Base-by-base conservation (phyloP, 257 asterid genomes). In the Henckelia pumila region DNA sequence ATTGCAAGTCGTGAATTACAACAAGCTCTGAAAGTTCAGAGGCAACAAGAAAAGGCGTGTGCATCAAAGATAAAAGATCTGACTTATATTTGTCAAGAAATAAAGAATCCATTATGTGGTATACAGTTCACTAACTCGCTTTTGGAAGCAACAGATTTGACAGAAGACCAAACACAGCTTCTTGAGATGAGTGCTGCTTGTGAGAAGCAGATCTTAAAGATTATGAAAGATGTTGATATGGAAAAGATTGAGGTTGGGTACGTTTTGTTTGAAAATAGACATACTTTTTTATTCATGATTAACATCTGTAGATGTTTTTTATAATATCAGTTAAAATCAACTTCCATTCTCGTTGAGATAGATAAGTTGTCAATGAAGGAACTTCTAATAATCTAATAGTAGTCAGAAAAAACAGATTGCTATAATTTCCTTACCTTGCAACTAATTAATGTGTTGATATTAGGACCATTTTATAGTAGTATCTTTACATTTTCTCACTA, bases 111-210 rank as follows among this genome's bases (percentile, higher is more conserved):
- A 7, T 13, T 61, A 58, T 56, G 13, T 56, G 24, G 26, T 8
- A 16, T 19, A 19, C 60, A 56, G 24, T 9, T 92, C 67, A 83
- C 96, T 57, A 89, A 87, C 72, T 85, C 96, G 8, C 84, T 89
- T 26, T 71, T 92, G 83, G 90, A 87, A 78, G 82, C 88, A 44
- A 78, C 88, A 9, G 74, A 78, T 67, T 77, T 92, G 83, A 84
- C 85, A 0, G 91, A 92, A 72, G 84, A 87, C 49, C 98, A 92
- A 66, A 92, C 75, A 81, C 96, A 87, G 84, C 79, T 77, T 65
- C 84, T 92, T 55, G 89, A 87, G 81, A 92, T 94, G 23, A 87
- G 95, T 72, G 76, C 85, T 69, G 89, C 98, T 75, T 92, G 96
- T 72, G 95, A 84, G 92, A 92, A 79, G 81, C 96, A 89, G 85